Percentiles rank a stretch among this genome's conserved stretches.
Evolutionary conservation across 768 basidiomycete species (phyloP).

Genomic region (Boletus rex-veris): DNA sequence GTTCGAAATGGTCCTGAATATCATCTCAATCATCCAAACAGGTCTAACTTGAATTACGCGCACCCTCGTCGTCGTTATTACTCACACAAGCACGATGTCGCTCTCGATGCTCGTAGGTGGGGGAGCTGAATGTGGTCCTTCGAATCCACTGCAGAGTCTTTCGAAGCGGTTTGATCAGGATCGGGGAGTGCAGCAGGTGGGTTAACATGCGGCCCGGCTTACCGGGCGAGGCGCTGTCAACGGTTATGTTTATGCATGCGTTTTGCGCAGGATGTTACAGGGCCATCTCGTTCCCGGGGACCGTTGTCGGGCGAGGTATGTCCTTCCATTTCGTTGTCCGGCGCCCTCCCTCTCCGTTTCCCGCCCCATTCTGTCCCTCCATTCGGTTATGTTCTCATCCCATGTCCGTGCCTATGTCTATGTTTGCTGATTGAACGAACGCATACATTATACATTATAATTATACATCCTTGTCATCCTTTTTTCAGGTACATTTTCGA

Average conservation of each 20-base stretch:
- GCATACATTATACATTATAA: background rate
- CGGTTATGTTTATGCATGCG: constrained; percentile 1
- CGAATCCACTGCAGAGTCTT: constrained; percentile 76
- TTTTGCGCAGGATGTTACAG: constrained; percentile 62
- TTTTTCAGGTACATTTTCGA: constrained; percentile 51
- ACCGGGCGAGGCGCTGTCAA: background rate
- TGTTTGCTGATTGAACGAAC: background rate
- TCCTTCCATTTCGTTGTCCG: constrained; percentile 7
- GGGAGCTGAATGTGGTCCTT: constrained; percentile 78
- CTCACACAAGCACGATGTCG: constrained; percentile 48
- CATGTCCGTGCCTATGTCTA: background rate
- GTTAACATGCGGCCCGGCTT: constrained; percentile 10
- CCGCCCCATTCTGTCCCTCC: background rate
- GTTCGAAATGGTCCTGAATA: background rate
- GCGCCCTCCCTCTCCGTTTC: constrained; percentile 5
- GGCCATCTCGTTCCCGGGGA: constrained; percentile 39
- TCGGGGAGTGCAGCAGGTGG: constrained; percentile 74
- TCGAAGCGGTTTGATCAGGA: constrained; percentile 79
- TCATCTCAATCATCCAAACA: background rate
- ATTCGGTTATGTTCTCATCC: constrained; percentile 2
- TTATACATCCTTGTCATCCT: too few relatives aligned
- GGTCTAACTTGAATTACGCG: background rate
- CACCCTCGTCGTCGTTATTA: background rate
- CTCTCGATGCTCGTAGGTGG: constrained; percentile 70
- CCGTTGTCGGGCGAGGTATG: constrained; percentile 58